A percentile compares a stretch with the other conserved stretches of the same genome.
Evolutionary conservation across 2,329 filamentous ascomycete genomes (phyloP).

Genomic region (Xylariales sp.): DNA sequence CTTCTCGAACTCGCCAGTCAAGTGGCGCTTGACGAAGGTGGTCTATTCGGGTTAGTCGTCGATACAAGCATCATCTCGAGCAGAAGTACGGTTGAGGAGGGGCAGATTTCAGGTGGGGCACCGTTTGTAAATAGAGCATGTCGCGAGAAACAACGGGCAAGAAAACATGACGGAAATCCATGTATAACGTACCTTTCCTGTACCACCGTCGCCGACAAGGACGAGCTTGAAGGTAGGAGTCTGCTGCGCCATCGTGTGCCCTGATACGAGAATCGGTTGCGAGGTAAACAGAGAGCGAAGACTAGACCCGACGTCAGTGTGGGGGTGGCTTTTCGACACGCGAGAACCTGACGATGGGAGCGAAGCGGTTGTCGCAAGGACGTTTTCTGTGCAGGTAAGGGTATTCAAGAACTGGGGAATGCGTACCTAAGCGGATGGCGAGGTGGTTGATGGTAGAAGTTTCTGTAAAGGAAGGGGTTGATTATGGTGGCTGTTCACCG

Average conservation of each 20-base stretch:
- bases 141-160: slow-evolving; percentile 20
- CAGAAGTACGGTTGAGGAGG: slow-evolving; percentile 38
- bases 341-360: slow-evolving; percentile 24
- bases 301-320: slow-evolving; percentile 43
- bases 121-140: slow-evolving; percentile 25
- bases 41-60: slow-evolving; percentile 69
- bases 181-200: slow-evolving; percentile 84
- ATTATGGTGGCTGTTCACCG: slow-evolving; percentile 43
- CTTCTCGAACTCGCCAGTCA: slow-evolving; percentile 99
- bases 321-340: slow-evolving; percentile 33
- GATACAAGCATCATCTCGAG: slow-evolving; percentile 33
- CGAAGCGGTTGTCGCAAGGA: slow-evolving; percentile 20
- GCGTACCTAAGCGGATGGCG: slow-evolving; percentile 36
- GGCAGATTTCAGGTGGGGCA: slow-evolving; percentile 43
- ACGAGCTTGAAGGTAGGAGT: slow-evolving; percentile 98
- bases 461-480: slow-evolving; percentile 31
- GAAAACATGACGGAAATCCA: slow-evolving; percentile 28
- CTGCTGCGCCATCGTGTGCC: slow-evolving; percentile 69
- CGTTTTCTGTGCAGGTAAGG: background rate
- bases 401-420: slow-evolving; percentile 7
- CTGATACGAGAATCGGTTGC: slow-evolving; percentile 35
- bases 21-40: slow-evolving; percentile 99
- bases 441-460: slow-evolving; percentile 26
- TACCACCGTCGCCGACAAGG: slow-evolving; percentile 98
- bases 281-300: slow-evolving; percentile 38